These are phyloP conservation scores for Chloranthus sessilifolius DNA, from an alignment of 164 flowering plant genomes.

Conservation along the genomic window DNA sequence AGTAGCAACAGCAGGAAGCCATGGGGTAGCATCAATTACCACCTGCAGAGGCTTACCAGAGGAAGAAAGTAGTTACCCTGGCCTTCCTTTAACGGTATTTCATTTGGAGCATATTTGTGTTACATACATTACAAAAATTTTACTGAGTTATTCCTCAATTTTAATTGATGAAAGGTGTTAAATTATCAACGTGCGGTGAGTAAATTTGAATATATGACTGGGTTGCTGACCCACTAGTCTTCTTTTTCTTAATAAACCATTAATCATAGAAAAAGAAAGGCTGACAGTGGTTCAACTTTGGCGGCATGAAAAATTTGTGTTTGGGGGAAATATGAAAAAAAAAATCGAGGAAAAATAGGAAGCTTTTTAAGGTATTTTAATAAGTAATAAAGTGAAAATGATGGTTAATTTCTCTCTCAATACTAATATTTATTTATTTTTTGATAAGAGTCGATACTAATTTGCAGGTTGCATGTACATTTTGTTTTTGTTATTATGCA, in stretches of 20 bases:
- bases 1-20: conserved; percentile 30
- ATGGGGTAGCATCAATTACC: conserved; percentile 69
- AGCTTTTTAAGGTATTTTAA: too few species aligned
- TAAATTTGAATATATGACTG: background rate
- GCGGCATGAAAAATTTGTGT: background rate
- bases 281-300: background rate
- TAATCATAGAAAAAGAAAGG: too few species aligned
- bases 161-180: background rate
- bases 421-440: too few species aligned
- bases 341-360: too few species aligned
- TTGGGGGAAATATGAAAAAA: too few species aligned
- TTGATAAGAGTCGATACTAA: too few species aligned
- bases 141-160: conserved; percentile 2
- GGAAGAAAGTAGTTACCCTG: conserved; percentile 40
- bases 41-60: conserved; percentile 66
- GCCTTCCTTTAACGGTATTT: background rate
- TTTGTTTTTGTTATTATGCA: too few species aligned
- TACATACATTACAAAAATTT: background rate
- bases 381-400: too few species aligned
- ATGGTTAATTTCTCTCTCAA: too few species aligned
- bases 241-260: background rate
- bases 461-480: too few species aligned
- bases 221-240: background rate
- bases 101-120: background rate
- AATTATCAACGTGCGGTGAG: background rate